Evolutionary conservation across 352 stramenopile genomes (phyloP).

Genomic region (Phytophthora palmivora): DNA sequence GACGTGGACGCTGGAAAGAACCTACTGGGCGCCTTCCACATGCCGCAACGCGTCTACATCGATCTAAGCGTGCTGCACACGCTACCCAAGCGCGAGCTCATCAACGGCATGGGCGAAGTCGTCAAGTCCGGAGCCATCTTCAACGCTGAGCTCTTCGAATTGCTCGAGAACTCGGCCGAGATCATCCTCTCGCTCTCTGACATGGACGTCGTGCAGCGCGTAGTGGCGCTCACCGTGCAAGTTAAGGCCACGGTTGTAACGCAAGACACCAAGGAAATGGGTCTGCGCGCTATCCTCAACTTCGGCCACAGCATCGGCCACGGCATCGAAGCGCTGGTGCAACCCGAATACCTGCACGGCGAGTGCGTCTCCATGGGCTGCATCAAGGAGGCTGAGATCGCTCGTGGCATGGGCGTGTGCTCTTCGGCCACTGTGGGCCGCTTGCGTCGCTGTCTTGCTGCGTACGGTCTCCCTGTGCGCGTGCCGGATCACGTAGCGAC

Average conservation of each 20-base stretch:
- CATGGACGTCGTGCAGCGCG: conserved; percentile 72
- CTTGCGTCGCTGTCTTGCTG: conserved; percentile 70
- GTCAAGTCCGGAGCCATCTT: conserved; percentile 98
- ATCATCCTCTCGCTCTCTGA: conserved; percentile 66
- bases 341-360: conserved; percentile 96
- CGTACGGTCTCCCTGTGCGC: conserved; percentile 73
- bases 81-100: conserved; percentile 96
- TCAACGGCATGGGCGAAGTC: conserved; percentile 96
- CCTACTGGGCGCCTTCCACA: conserved; percentile 98
- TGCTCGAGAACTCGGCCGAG: conserved; percentile 93
- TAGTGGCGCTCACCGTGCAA: conserved; percentile 73
- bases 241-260: conserved; percentile 98
- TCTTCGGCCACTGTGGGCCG: conserved; percentile 73
- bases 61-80: conserved; percentile 94
- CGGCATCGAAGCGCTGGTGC: conserved; percentile 96
- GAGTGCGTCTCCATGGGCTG: conserved; percentile 98
- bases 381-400: conserved; percentile 96
- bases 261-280: conserved; percentile 95
- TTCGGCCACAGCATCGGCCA: conserved; percentile 99
- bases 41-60: conserved; percentile 97
- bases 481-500: conserved; percentile 67
- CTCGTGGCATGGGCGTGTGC: conserved; percentile 77
- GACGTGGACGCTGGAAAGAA: conserved; percentile 98
- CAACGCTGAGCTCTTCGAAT: conserved; percentile 93
- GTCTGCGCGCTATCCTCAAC: conserved; percentile 97